phyloP scores from a whole-genome alignment of 306 rosid genomes.

The Corylus americana region DNA sequence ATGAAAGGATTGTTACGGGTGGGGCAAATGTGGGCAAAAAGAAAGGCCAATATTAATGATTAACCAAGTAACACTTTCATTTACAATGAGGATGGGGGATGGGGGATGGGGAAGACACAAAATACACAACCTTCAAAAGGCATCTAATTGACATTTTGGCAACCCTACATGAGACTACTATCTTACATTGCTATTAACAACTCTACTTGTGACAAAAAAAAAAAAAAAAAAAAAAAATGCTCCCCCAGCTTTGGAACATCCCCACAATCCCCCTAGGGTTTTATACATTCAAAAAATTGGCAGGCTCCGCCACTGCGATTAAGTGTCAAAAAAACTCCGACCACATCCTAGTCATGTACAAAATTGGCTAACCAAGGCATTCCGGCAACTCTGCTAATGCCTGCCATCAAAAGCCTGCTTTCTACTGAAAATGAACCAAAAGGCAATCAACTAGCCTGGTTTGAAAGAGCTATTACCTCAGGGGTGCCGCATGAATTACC shows the following conservation, averaged over 20 bases:
- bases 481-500: slow-evolving; percentile 41
- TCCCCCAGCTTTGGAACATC: neutral
- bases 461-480: slow-evolving; percentile 49
- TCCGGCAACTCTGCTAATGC: slow-evolving; percentile 29
- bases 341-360: slow-evolving; percentile 3
- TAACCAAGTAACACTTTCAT: slow-evolving; percentile 24
- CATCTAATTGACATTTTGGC: neutral
- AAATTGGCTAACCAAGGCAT: slow-evolving; percentile 9
- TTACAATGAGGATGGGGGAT: slow-evolving; percentile 38
- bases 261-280: neutral
- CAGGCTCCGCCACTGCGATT: neutral
- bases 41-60: slow-evolving; percentile 15
- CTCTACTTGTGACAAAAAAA: slow-evolving; percentile 1
- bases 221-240: neutral
- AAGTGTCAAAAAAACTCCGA: slow-evolving; percentile 8
- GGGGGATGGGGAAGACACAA: slow-evolving; percentile 35
- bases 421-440: slow-evolving; percentile 25
- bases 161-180: neutral
- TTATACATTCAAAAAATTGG: neutral
- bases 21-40: neutral
- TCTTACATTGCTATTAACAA: slow-evolving; percentile 7
- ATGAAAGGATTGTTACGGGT: too few species aligned
- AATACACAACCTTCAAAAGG: slow-evolving; percentile 36
- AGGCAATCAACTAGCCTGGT: slow-evolving; percentile 49
- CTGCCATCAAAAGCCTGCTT: slow-evolving; percentile 29